Percentiles rank a stretch among this genome's conserved stretches.
These are phyloP conservation scores for Chlorella sorokiniana DNA, from an alignment of 139 green algal genomes.

Conservation along the genomic window DNA sequence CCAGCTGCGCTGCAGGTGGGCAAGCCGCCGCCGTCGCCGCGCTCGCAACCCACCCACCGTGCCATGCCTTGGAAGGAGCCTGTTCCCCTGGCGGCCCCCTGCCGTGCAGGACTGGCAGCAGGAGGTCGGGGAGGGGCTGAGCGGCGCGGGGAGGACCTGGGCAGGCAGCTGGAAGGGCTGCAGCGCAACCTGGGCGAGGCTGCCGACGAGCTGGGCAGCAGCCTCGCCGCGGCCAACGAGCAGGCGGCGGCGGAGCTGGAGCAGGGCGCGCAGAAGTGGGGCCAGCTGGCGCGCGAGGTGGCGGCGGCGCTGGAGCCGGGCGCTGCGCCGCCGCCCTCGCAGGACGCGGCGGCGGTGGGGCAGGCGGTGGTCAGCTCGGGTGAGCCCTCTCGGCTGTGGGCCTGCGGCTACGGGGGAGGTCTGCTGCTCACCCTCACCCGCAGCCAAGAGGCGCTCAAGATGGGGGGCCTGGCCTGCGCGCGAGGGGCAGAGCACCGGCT, in stretches of 20 bases:
- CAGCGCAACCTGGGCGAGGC: background rate
- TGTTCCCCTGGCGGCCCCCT: background rate
- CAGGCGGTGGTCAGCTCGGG: background rate
- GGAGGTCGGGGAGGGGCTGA: background rate
- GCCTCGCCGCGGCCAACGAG: constrained; percentile 14
- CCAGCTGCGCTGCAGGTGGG: too few species aligned
- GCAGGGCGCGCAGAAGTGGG: constrained; percentile 1
- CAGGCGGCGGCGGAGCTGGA: background rate
- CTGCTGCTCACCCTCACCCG: too few species aligned
- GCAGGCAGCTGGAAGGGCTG: background rate
- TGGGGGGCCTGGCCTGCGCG: too few species aligned
- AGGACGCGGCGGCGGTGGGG: background rate
- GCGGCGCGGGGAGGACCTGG: background rate
- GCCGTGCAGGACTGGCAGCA: constrained; percentile 9
- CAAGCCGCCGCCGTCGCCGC: too few species aligned
- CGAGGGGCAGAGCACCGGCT: too few species aligned
- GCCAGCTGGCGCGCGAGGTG: background rate
- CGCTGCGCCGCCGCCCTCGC: background rate
- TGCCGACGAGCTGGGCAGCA: background rate
- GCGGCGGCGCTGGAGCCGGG: background rate
- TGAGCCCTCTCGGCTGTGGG: too few species aligned
- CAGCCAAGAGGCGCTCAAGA: too few species aligned
- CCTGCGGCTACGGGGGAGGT: too few species aligned
- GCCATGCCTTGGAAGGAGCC: background rate
- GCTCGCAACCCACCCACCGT: too few species aligned